A percentile compares a stretch with the other conserved stretches of the same genome.
phyloP scores from a whole-genome alignment of 179 eudicot species.

The Actinidia chinensis region DNA sequence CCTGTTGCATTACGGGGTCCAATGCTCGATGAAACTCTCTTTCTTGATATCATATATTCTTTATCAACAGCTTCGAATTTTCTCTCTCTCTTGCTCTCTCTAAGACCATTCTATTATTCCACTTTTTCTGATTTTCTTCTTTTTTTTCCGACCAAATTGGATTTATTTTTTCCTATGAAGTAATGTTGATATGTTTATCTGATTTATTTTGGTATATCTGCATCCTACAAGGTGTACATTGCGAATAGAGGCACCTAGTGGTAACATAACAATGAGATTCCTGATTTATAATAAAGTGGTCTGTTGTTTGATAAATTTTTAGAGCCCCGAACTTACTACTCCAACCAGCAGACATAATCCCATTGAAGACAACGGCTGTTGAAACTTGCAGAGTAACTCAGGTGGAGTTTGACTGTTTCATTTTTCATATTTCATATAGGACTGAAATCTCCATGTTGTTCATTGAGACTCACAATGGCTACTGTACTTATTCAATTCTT shows the following conservation, averaged over 20 bases:
- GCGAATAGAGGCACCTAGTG: too few species aligned
- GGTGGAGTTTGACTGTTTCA: constrained; percentile 38
- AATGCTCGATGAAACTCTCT: neutral
- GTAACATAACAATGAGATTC: too few species aligned
- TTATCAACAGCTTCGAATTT: neutral
- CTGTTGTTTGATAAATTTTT: constrained; percentile 27
- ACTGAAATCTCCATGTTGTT: neutral
- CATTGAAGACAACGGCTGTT: constrained; percentile 72
- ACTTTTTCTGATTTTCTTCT: constrained; percentile 1
- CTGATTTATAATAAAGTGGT: constrained; percentile 6
- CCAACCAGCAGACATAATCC: constrained; percentile 84
- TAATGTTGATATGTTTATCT: neutral
- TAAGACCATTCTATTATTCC: neutral
- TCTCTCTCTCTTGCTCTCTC: neutral
- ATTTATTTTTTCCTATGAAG: neutral
- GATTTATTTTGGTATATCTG: constrained; percentile 3
- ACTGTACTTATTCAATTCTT: constrained; percentile 1
- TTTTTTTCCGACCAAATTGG: neutral
- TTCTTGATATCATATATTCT: neutral
- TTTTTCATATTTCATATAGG: neutral
- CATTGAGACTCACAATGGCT: neutral
- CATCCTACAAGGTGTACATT: constrained; percentile 4
- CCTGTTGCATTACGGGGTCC: neutral
- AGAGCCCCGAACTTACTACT: constrained; percentile 87
- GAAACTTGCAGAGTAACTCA: too few species aligned